Evolutionary conservation across 306 rosid genomes (phyloP), one percentile per base, ranked within the genome.

Genomic region (Abrus pulchellus): DNA sequence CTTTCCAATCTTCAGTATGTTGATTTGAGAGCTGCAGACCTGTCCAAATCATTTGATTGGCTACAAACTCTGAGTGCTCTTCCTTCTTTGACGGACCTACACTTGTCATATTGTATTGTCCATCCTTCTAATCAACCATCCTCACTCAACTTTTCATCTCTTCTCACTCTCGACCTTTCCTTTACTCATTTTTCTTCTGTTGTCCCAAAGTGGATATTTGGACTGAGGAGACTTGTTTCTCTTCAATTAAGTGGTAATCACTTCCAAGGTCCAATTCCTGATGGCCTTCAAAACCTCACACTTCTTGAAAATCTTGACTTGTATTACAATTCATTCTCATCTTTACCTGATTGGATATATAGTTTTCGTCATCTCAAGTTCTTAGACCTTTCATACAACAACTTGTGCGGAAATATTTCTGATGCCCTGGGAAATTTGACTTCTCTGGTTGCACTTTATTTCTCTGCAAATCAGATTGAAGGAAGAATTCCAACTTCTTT

Each of bases 261-360:
- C 1, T 44, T 79, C 28, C 32, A 9, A 8, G 53, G 62, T 14
- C 1, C 61, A 1, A 14, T 79, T 29, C 76, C 72, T 10, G 38
- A 67, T 43, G 72, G 36, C 27, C 27, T 67, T 67, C 54, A 27
- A 67, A 67, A 67, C 41, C 76, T 79, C 27, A 68, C 88, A 20
- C 72, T 76, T 9, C 77, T 85, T 65, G 36, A 65, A 13, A 45
- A 75, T 75, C 80, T 87, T 57, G 90, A 77, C 53, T 53, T 80
- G 8, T 4, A 9, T 3, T 0, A 0, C 0, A 88, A 88, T 43
- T 0, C 0, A 20, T 14, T 85, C 53, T 57, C 40, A 6, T 49
- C 53, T 1, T 40, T 87, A 47, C 84, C 86, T 0, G 32, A 34
- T 8, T 53, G 63, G 61, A 40, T 74, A 6, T 20, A 12, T 9